A percentile compares a stretch with the other conserved stretches of the same genome.
These are phyloP conservation scores for Hymenoscyphus albidus DNA, from an alignment of 2,329 filamentous ascomycete species.

Conservation along the genomic window DNA sequence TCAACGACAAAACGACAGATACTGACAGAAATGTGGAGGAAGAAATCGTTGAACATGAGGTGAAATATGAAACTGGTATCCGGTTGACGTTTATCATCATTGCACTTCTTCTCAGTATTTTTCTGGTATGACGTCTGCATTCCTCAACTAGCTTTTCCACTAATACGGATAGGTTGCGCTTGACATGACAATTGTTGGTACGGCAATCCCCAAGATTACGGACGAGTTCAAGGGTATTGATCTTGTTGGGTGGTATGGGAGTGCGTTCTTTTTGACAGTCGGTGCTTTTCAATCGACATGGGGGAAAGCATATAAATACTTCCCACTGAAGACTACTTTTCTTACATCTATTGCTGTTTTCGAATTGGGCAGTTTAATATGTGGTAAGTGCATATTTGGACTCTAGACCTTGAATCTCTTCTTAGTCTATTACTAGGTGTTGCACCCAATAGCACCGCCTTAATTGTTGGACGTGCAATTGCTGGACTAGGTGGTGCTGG, in stretches of 20 bases:
- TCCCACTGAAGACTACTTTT: conserved; percentile 34
- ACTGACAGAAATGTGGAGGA: conserved; percentile 17
- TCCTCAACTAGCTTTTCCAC: conserved; percentile 6
- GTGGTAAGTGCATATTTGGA: conserved; percentile 26
- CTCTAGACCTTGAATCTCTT: background rate
- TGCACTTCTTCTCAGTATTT: conserved; percentile 46
- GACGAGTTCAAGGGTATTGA: conserved; percentile 47
- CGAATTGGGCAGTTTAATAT: conserved; percentile 38
- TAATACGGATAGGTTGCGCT: conserved; percentile 26
- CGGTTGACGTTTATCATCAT: conserved; percentile 41
- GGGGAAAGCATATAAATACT: conserved; percentile 36
- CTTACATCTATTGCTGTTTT: conserved; percentile 36
- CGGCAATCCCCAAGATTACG: conserved; percentile 54
- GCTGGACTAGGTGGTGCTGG: conserved; percentile 36
- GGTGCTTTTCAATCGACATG: conserved; percentile 36
- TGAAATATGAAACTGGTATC: conserved; percentile 30
- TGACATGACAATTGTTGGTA: conserved; percentile 52
- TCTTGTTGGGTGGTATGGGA: conserved; percentile 54
- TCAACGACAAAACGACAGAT: conserved; percentile 16
- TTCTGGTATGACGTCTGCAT: conserved; percentile 36
- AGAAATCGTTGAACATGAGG: conserved; percentile 15
- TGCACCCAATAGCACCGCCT: conserved; percentile 35
- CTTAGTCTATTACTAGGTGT: conserved; percentile 21
- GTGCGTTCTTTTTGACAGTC: conserved; percentile 50
- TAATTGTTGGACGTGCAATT: conserved; percentile 37